These are phyloP conservation scores for Astrocystis sublimbata DNA, from an alignment of 495 filamentous ascomycete genomes.

Conservation along the genomic window DNA sequence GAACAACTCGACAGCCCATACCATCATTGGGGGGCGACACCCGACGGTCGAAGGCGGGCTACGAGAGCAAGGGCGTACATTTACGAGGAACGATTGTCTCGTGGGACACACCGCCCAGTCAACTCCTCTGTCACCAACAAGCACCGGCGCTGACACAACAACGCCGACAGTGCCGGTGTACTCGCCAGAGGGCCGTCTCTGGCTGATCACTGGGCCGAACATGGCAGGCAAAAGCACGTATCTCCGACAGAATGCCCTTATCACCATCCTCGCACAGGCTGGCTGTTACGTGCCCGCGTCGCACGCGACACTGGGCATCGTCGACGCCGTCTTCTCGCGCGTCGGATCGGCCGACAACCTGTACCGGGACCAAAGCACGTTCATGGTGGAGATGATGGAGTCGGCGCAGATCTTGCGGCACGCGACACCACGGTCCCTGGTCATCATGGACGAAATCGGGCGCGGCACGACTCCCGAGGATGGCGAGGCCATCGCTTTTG, in stretches of 20 bases:
- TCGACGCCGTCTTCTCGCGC: conserved; percentile 89
- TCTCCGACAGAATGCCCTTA: conserved; percentile 89
- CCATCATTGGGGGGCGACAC: conserved; percentile 80
- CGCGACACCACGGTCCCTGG: conserved; percentile 73
- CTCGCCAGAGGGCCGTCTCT: conserved; percentile 61
- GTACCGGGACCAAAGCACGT: conserved; percentile 89
- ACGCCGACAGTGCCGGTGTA: conserved; percentile 15
- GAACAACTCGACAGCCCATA: conserved; percentile 48
- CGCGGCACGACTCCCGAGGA: conserved; percentile 91
- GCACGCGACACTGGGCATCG: conserved; percentile 79
- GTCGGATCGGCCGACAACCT: conserved; percentile 93
- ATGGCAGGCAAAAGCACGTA: conserved; percentile 98
- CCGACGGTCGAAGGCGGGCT: conserved; percentile 85
- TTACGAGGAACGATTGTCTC: conserved; percentile 85
- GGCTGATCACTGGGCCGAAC: conserved; percentile 96
- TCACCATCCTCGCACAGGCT: conserved; percentile 87
- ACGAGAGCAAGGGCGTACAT: conserved; percentile 74
- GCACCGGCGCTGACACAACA: not conserved
- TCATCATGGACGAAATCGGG: conserved; percentile 99
- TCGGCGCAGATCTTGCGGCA: conserved; percentile 67
- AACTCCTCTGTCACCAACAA: not conserved
- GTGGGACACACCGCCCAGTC: conserved; percentile 48
- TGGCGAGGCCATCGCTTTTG: conserved; percentile 86
- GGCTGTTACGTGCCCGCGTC: conserved; percentile 89
- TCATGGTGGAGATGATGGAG: conserved; percentile 88